Percentiles rank a stretch among this genome's conserved stretches.
Conservation (phyloP, 257 asterid genomes). For the Primulina huaijiensis region DNA sequence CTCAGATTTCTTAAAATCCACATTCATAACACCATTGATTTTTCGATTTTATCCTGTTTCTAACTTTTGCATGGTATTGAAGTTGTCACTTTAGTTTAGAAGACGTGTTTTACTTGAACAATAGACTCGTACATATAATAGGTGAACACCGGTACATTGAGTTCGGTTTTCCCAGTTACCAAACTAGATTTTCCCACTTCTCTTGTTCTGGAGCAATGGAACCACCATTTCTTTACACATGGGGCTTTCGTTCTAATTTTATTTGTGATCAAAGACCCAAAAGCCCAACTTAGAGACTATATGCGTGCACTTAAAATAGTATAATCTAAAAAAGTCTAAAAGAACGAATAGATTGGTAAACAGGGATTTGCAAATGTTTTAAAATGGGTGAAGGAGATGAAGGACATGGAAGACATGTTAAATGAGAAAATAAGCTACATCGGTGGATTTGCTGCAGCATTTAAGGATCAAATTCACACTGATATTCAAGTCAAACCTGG, state of each 20-base stretch:
- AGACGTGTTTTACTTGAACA: no score
- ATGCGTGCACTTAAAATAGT: not conserved
- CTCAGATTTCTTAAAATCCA: not conserved
- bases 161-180: no score
- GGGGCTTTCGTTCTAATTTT: not conserved
- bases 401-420: conserved; percentile 65
- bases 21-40: not conserved
- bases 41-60: not conserved
- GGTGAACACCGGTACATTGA: no score
- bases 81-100: no score
- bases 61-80: not conserved
- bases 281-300: not conserved
- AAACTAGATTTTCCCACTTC: no score
- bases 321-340: not conserved
- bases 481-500: conserved; percentile 77
- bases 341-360: not conserved
- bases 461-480: conserved; percentile 64
- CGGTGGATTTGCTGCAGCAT: conserved; percentile 57
- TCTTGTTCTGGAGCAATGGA: no score
- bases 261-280: not conserved
- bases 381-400: conserved; percentile 87
- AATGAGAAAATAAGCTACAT: conserved; percentile 58
- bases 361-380: conserved; percentile 85
- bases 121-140: no score
- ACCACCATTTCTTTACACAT: no score